Base-by-base conservation (phyloP, 768 basidiomycete species). In the Dictyophora rubrovolvata region DNA sequence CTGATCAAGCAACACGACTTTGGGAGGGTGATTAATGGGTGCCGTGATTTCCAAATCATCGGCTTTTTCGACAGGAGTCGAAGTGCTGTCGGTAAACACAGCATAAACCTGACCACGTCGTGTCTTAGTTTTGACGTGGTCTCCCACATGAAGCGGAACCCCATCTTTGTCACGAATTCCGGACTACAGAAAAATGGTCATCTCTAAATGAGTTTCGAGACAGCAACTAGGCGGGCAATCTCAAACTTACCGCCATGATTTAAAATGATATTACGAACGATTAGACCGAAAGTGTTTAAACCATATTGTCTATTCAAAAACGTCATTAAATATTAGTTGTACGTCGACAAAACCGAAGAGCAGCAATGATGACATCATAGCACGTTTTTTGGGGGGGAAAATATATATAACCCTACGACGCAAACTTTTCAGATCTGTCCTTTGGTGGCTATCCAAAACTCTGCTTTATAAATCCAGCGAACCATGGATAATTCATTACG, bases 391-490 rank as follows among this genome's bases (percentile, higher is more conserved):
- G 28, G 7, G 28, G 28, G n/a, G 36, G 36, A 37, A 37, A 37
- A 7, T 14, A 42, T 3, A 14, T 2, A 12, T 9, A 42, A 42
- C 3, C 12, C 11, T 42, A 42, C 12, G n/a, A n/a, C n/a, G 10
- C 4, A 42, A 42, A 4, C 4, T n/a, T 42, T 42, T 12, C 10
- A 42, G n/a, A 14, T n/a, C 10, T 42, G 42, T 42, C 11, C 35
- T 53, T 63, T 66, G 34, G 36, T 72, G 1, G 82, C 83, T 3
- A 82, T 78, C 83, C 83, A 87, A 67, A 84, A 85, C 64, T 86
- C 84, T 0, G 84, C 79, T 63, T 76, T 73, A 66, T 86, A 87
- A 7, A 82, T 73, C 82, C 83, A 86, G 17, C 74, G 74, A 83
- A 87, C 85, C 84, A 87, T 85, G 18, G 84, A 83, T 33, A 75